Evolutionary conservation across 768 basidiomycete genomes (phyloP), one percentile per base, ranked within the genome.

Genomic region (Suillus sp.): DNA sequence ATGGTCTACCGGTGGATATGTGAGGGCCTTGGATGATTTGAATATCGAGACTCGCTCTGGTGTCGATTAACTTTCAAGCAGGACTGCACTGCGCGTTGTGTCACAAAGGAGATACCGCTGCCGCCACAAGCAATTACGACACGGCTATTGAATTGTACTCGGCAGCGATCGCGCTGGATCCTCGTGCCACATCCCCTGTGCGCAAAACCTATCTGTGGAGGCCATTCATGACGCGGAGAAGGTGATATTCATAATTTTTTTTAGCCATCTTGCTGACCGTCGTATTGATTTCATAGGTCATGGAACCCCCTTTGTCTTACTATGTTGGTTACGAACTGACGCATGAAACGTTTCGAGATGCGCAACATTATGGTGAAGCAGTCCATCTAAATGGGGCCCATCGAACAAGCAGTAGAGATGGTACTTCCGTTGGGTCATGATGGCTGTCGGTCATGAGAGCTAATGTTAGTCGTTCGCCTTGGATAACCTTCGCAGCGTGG

Each of bases 261-360:
- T 9, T 8, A n/a, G n/a, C 4, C 3, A 45, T 22, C 4, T 10
- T 45, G 43, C 43, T 45, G 43, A 45, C 40, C 40, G 16, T 22
- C 10, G n/a, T 45, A 11, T n/a, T 11, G 43, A n/a, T 42, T 45
- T 22, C n/a, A 22, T 22, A 45, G 43, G 43, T 45, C n/a, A 10
- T 45, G 9, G 43, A 45, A 45, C 43, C 10, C 9, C 10, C 20
- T 45, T 45, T 10, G 43, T 45, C 43, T 45, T n/a, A n/a, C n/a
- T 45, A 22, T 45, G 43, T 45, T n/a, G 43, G 43, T 10, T n/a
- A 45, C n/a, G 43, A 45, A 45, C n/a, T 45, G n/a, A 45, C n/a
- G 43, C n/a, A 45, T 45, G 43, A n/a, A 45, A n/a, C n/a, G n/a
- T n/a, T 45, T 45, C 43, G 22, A n/a, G 43, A n/a, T n/a, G 43